Evolutionary conservation across 1,139 yeast genomes (phyloP).

Genomic region (Casaregolazyma lundiana): DNA sequence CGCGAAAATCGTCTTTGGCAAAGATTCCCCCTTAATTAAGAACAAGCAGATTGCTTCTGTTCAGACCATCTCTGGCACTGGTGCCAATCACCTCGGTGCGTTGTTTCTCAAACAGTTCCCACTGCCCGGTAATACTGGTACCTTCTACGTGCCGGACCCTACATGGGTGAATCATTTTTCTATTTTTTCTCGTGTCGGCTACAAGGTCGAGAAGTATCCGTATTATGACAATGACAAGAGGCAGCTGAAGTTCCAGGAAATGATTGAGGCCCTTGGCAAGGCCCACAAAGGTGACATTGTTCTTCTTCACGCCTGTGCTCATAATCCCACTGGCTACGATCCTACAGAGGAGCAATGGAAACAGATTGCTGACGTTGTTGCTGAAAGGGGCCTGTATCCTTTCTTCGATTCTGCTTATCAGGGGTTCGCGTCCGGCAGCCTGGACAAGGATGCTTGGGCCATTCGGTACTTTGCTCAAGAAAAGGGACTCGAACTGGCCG

Average conservation of each 20-base stretch:
- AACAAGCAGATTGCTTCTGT: constrained; percentile 56
- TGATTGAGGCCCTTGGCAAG: constrained; percentile 30
- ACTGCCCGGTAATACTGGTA: constrained; percentile 37
- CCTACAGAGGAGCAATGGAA: constrained; percentile 79
- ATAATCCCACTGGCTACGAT: constrained; percentile 95
- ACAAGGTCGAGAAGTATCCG: constrained; percentile 64
- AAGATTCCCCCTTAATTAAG: constrained; percentile 53
- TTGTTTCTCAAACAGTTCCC: constrained; percentile 55
- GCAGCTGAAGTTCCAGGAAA: constrained; percentile 51
- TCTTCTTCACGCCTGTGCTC: constrained; percentile 89
- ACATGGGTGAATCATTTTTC: constrained; percentile 96
- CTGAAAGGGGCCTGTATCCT: constrained; percentile 57
- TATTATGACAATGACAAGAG: constrained; percentile 70
- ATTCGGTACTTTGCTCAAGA: constrained; percentile 38
- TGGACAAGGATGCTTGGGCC: constrained; percentile 48
- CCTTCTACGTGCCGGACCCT: constrained; percentile 76
- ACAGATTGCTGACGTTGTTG: constrained; percentile 56
- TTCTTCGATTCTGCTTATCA: constrained; percentile 91
- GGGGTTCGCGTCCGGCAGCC: constrained; percentile 79
- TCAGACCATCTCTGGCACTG: constrained; percentile 92
- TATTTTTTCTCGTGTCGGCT: constrained; percentile 67
- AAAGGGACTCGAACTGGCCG: constrained; percentile 49
- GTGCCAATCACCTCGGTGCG: constrained; percentile 88
- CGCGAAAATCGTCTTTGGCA: constrained; percentile 76
- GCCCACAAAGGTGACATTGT: constrained; percentile 45